Conservation (phyloP, 2,329 filamentous ascomycete genomes). For the Stachybotrys elegans region DNA sequence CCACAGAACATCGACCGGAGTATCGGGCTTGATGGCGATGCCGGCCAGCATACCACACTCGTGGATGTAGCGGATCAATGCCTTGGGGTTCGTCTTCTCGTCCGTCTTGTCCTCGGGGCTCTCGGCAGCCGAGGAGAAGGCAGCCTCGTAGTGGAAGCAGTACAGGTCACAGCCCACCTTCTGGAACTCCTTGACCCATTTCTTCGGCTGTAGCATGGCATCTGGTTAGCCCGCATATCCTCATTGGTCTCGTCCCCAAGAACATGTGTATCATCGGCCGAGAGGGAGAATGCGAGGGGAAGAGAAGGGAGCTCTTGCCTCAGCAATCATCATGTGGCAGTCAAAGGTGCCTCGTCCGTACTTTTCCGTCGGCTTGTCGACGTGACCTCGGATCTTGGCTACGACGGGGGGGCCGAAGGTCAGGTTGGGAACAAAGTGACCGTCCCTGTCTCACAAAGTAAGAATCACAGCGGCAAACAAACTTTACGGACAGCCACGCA, state of each 20-base stretch:
- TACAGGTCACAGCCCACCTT: conserved; percentile 96
- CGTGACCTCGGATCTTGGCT: conserved; percentile 84
- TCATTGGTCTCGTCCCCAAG: too few relatives aligned
- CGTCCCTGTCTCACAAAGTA: conserved; percentile 88
- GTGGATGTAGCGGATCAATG: conserved; percentile 88
- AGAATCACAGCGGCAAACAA: too few relatives aligned
- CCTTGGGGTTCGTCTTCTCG: conserved; percentile 71
- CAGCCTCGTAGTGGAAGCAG: conserved; percentile 99
- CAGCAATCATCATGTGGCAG: conserved; percentile 99
- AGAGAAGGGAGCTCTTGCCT: too few relatives aligned
- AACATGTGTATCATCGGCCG: too few relatives aligned
- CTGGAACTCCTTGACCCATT: conserved; percentile 95
- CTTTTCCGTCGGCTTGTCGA: conserved; percentile 64
- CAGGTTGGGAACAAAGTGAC: conserved; percentile 97
- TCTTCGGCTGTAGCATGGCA: conserved; percentile 83
- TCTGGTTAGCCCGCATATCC: too few relatives aligned
- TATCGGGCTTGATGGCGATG: conserved; percentile 92
- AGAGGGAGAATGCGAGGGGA: too few relatives aligned
- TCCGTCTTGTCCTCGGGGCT: conserved; percentile 66
- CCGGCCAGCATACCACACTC: conserved; percentile 82
- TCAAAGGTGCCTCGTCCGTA: conserved; percentile 90
- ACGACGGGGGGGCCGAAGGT: conserved; percentile 95
- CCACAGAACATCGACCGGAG: conserved; percentile 85
- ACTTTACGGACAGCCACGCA: conserved; percentile 3
- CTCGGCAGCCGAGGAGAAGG: conserved; percentile 81